A percentile compares a stretch with the other conserved stretches of the same genome.
These are phyloP conservation scores for Aspergillus quadricinctus DNA, from an alignment of 2,329 filamentous ascomycete species.

Conservation along the genomic window DNA sequence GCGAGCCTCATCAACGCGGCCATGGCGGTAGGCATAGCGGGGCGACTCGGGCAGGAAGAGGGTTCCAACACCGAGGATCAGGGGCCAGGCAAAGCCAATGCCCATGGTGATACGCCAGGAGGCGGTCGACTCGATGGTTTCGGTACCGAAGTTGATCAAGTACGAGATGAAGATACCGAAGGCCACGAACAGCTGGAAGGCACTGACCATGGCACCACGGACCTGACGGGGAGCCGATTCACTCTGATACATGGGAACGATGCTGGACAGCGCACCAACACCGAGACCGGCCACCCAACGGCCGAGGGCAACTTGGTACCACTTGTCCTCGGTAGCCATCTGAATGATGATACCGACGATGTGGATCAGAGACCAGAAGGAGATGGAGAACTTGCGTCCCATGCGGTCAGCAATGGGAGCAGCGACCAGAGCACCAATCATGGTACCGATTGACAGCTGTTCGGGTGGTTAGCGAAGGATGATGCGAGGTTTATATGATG, in stretches of 20 bases:
- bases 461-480: constrained; percentile 3
- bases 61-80: constrained; percentile 52
- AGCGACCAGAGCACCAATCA: constrained; percentile 39
- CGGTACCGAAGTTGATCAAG: constrained; percentile 45
- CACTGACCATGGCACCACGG: constrained; percentile 41
- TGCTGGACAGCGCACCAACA: constrained; percentile 39
- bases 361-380: constrained; percentile 37
- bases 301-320: constrained; percentile 42
- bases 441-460: constrained; percentile 42
- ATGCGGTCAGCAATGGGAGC: constrained; percentile 40
- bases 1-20: constrained; percentile 48
- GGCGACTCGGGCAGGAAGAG: constrained; percentile 54
- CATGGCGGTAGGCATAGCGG: constrained; percentile 55
- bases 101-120: constrained; percentile 52
- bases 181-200: constrained; percentile 47
- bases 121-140: constrained; percentile 34
- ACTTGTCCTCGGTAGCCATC: constrained; percentile 34
- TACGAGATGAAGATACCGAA: constrained; percentile 44
- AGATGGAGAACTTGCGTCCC: constrained; percentile 41
- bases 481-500: neutral
- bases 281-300: constrained; percentile 41
- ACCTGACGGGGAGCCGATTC: constrained; percentile 44
- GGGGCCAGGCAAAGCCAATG: constrained; percentile 53
- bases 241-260: constrained; percentile 46
- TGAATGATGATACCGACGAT: constrained; percentile 41